Base-by-base conservation (phyloP, 768 basidiomycete genomes). In the Psilocybe cyanescens region DNA sequence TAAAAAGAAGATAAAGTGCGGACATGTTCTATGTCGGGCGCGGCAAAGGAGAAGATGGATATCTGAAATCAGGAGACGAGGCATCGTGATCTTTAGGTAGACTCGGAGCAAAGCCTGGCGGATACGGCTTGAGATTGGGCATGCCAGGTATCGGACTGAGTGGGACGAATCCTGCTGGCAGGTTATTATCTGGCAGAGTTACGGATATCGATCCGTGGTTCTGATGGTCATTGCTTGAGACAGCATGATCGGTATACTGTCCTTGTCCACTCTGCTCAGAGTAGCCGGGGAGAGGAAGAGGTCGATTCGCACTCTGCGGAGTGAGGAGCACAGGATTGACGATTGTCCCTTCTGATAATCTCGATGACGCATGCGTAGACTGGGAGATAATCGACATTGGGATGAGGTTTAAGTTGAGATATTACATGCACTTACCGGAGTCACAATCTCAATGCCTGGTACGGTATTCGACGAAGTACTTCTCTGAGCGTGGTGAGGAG, bases 301-400 rank as follows among this genome's bases (percentile, higher is more conserved):
- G 70, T 44, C 68, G 62, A 59, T 71, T 69, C 1, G 78, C 76
- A 39, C 75, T 68, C 4, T 82, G 78, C 4, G 84, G 81, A 7
- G 81, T 79, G 29, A 85, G 70, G 3, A 83, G 72, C 1, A 79
- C 74, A 0, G 75, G 76, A 49, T 81, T 75, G 2, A 78, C 49
- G 16, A 70, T 62, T 3, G 75, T 69, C 44, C 62, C 53, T 55
- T 72, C 62, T 1, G 81, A 81, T 14, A 63, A 28, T 30, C 53
- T 62, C 19, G 61, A 44, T n/a, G 57, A 59, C 3, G 53, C 58
- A 47, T 58, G 57, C 4, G 57, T 59, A 17, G 61, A 58, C 61
- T 62, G 35, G 4, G 16, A 41, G 29, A 16, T 14, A 14, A 28
- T 41, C 9, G 29, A 39, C 24, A 44, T 31, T 30, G 45, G 2